phyloP scores from a whole-genome alignment of 2,329 filamentous ascomycete genomes.

The Phialophora macrospora region DNA sequence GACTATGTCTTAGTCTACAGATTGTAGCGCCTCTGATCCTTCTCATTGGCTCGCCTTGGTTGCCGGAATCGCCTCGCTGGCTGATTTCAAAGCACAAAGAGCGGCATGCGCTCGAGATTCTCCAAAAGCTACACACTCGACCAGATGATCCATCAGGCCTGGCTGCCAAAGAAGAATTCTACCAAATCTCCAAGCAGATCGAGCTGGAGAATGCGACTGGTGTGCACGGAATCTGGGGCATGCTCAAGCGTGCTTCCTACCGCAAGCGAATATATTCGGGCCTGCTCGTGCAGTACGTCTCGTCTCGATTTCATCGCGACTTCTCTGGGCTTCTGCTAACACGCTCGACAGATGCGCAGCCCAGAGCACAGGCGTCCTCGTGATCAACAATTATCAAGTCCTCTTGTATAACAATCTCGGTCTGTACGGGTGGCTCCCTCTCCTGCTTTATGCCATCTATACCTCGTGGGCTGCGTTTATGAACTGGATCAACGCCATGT shows the following conservation, averaged over 20 bases:
- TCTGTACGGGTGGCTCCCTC: conserved; percentile 46
- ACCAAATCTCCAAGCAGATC: conserved; percentile 52
- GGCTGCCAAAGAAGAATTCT: conserved; percentile 49
- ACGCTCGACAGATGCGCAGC: conserved; percentile 43
- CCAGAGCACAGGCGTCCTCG: conserved; percentile 33
- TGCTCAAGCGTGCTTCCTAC: conserved; percentile 50
- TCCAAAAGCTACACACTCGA: conserved; percentile 52
- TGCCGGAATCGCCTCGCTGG: conserved; percentile 51
- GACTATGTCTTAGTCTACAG: conserved; percentile 43
- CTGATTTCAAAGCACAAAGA: conserved; percentile 49
- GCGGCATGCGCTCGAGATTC: conserved; percentile 47
- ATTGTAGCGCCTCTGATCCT: conserved; percentile 48
- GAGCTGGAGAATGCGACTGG: conserved; percentile 46
- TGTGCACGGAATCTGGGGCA: conserved; percentile 44
- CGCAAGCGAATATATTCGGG: conserved; percentile 42
- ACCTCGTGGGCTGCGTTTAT: conserved; percentile 48
- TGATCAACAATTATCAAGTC: conserved; percentile 49
- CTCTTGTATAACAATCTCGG: conserved; percentile 47
- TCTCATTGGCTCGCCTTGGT: conserved; percentile 46
- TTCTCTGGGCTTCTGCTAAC: conserved; percentile 45
- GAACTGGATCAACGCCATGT: conserved; percentile 49
- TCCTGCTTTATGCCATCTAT: conserved; percentile 52
- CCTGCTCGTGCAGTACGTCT: conserved; percentile 26
- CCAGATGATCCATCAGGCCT: conserved; percentile 47
- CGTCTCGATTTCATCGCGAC: conserved; percentile 38